A percentile compares a stretch with the other conserved stretches of the same genome.
Evolutionary conservation across 2,329 filamentous ascomycete species (phyloP).

Genomic region (Metarhizium brunneum): DNA sequence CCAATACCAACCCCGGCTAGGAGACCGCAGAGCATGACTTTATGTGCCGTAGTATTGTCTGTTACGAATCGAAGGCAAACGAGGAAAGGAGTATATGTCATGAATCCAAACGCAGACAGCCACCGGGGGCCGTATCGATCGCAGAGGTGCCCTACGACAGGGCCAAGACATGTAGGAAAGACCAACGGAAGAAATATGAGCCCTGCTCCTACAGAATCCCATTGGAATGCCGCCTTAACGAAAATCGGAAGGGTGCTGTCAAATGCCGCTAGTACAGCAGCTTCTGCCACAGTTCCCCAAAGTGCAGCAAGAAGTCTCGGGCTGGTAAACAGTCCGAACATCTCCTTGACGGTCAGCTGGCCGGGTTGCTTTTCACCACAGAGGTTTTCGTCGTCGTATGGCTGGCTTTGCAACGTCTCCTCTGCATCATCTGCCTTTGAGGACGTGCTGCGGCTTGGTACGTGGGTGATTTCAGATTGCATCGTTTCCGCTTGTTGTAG

Average conservation of each 20-base stretch:
- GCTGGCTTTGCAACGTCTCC: neutral
- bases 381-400: neutral
- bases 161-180: conserved; percentile 21
- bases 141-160: conserved; percentile 19
- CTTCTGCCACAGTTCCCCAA: conserved; percentile 24
- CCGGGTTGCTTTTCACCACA: neutral
- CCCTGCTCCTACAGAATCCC: conserved; percentile 24
- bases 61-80: conserved; percentile 23
- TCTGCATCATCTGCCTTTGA: neutral
- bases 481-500: neutral
- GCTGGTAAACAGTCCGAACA: conserved; percentile 18
- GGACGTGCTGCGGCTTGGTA: neutral
- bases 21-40: conserved; percentile 22
- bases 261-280: conserved; percentile 21
- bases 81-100: conserved; percentile 23
- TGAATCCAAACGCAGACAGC: conserved; percentile 22
- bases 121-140: conserved; percentile 27
- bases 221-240: conserved; percentile 19
- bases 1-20: conserved; percentile 21
- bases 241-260: conserved; percentile 25
- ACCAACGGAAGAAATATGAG: conserved; percentile 25
- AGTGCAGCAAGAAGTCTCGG: conserved; percentile 23
- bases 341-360: conserved; percentile 7
- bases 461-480: neutral
- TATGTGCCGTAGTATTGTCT: conserved; percentile 19